Evolutionary conservation across 2,329 filamentous ascomycete species (phyloP).

Genomic region (Ilyonectria robusta): DNA sequence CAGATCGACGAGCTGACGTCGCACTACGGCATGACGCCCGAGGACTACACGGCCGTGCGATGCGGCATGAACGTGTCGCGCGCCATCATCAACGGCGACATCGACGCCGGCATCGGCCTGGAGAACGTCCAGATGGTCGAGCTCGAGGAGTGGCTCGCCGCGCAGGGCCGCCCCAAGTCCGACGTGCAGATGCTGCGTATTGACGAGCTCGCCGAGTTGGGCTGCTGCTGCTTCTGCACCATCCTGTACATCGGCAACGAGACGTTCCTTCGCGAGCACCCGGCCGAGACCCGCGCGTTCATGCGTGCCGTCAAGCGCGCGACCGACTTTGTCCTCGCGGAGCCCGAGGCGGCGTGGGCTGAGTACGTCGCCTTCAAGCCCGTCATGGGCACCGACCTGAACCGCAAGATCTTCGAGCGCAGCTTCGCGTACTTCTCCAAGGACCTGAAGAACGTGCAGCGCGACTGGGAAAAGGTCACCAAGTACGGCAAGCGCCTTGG

Average conservation of each 20-base stretch:
- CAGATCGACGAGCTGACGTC: conserved; percentile 86
- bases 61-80: conserved; percentile 88
- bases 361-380: conserved; percentile 82
- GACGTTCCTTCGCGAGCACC: conserved; percentile 75
- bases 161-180: conserved; percentile 71
- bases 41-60: conserved; percentile 82
- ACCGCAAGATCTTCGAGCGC: conserved; percentile 85
- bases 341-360: conserved; percentile 74
- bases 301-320: conserved; percentile 81
- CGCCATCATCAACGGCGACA: conserved; percentile 79
- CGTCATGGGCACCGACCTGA: conserved; percentile 75
- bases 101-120: conserved; percentile 82
- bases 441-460: conserved; percentile 80
- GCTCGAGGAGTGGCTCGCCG: conserved; percentile 80
- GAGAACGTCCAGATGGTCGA: conserved; percentile 90
- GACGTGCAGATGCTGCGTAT: conserved; percentile 88
- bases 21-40: conserved; percentile 81
- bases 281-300: conserved; percentile 76
- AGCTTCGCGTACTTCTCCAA: conserved; percentile 83
- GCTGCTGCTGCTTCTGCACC: conserved; percentile 88
- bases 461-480: conserved; percentile 85
- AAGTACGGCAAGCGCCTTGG: conserved; percentile 81
- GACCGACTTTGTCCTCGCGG: conserved; percentile 78
- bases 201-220: conserved; percentile 83
- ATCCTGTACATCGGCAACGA: conserved; percentile 88